A percentile compares a stretch with the other conserved stretches of the same genome.
phyloP scores from a whole-genome alignment of 768 basidiomycete species.

The Lactifluus piperatus region DNA sequence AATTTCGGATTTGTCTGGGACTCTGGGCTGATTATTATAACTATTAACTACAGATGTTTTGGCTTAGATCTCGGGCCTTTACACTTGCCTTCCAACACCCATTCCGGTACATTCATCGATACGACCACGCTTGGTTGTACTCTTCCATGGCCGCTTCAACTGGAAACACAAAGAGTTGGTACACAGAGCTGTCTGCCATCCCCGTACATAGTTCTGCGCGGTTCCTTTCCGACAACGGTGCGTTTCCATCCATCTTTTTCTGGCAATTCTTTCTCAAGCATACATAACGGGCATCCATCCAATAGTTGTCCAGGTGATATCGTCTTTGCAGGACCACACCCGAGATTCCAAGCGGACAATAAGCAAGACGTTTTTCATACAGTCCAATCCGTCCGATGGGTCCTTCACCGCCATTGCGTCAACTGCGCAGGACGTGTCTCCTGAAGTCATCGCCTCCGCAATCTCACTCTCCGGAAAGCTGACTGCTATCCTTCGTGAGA shows the following conservation, averaged over 20 bases:
- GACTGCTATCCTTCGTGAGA: conserved; percentile 23
- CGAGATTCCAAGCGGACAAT: conserved; percentile 16
- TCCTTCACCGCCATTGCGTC: conserved; percentile 11
- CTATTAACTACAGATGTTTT: too few species aligned
- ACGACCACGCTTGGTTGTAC: conserved; percentile 1
- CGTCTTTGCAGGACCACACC: conserved; percentile 12
- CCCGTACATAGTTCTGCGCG: conserved; percentile 10
- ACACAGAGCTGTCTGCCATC: conserved; percentile 13
- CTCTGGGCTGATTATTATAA: too few species aligned
- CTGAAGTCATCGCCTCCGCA: conserved; percentile 17
- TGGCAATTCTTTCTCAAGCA: too few species aligned
- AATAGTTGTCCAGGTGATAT: conserved; percentile 15
- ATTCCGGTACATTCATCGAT: background rate
- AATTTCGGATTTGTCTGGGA: too few species aligned
- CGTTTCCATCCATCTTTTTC: background rate
- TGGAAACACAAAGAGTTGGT: conserved; percentile 9
- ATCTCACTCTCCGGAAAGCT: conserved; percentile 22
- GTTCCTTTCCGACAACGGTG: conserved; percentile 18
- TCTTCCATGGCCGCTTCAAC: conserved; percentile 4
- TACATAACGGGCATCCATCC: background rate
- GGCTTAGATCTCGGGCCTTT: background rate
- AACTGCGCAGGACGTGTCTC: conserved; percentile 17
- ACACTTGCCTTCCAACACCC: background rate
- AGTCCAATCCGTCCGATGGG: conserved; percentile 5
- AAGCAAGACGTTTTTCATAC: conserved; percentile 16